A percentile compares a stretch with the other conserved stretches of the same genome.
phyloP scores from a whole-genome alignment of 495 filamentous ascomycete genomes.

The Penicillium flavigenum region DNA sequence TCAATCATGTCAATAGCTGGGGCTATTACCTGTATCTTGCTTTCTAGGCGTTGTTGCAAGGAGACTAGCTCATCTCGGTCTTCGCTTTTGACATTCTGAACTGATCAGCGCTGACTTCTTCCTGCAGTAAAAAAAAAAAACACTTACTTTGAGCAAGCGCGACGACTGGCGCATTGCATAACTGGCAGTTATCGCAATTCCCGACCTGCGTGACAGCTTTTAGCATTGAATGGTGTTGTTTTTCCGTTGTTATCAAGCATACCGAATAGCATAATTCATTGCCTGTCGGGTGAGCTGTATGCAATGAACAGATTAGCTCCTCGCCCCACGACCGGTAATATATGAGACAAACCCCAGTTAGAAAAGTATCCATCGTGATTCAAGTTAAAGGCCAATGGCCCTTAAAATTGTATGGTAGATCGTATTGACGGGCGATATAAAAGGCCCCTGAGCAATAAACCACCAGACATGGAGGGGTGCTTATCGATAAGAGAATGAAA shows the following conservation, averaged over 20 bases:
- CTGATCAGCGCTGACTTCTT: conserved; percentile 14
- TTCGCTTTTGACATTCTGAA: conserved; percentile 65
- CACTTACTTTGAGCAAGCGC: conserved; percentile 70
- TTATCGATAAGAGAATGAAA: conserved; percentile 42
- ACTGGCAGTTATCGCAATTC: conserved; percentile 79
- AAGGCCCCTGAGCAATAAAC: conserved; percentile 20
- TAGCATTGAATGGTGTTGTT: neutral
- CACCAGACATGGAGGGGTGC: conserved; percentile 24
- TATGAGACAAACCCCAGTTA: conserved; percentile 56
- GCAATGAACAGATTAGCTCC: conserved; percentile 4
- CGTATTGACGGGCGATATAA: conserved; percentile 10
- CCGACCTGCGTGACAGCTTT: conserved; percentile 55
- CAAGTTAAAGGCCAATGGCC: conserved; percentile 2
- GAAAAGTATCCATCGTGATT: conserved; percentile 72
- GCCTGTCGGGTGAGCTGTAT: conserved; percentile 73
- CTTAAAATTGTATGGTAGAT: conserved; percentile 5
- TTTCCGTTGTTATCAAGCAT: neutral
- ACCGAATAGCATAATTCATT: conserved; percentile 86
- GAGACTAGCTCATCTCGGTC: conserved; percentile 66
- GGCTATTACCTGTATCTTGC: conserved; percentile 86
- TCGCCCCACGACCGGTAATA: neutral
- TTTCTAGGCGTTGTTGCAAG: conserved; percentile 73
- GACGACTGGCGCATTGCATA: conserved; percentile 84
- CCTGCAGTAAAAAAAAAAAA: neutral
- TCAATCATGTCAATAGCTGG: conserved; percentile 94